Evolutionary conservation across 768 basidiomycete species (phyloP).

Genomic region (Boletus subcaerulescens): DNA sequence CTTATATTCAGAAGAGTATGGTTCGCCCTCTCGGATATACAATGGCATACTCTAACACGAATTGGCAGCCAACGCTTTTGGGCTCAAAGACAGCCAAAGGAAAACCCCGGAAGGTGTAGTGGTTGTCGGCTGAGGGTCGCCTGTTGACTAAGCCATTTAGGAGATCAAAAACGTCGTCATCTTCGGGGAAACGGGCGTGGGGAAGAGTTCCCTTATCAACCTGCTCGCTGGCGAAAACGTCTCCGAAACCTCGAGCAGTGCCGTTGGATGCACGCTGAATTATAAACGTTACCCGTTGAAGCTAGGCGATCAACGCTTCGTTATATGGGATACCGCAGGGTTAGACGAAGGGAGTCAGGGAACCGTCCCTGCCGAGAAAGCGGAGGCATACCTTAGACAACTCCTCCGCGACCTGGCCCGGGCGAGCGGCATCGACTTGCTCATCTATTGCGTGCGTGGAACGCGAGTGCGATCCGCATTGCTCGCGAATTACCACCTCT

Average conservation of each 20-base stretch:
- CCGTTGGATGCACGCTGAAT: slow-evolving; percentile 19
- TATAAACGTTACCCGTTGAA: slow-evolving; percentile 7
- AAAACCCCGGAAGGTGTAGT: slow-evolving; percentile 10
- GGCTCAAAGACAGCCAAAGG: not conserved
- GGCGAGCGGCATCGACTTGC: slow-evolving; percentile 16
- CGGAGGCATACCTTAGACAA: slow-evolving; percentile 26
- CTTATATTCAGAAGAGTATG: slow-evolving; percentile 4
- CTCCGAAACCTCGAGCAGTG: slow-evolving; percentile 19
- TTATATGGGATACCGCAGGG: slow-evolving; percentile 26
- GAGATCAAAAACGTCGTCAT: slow-evolving; percentile 18
- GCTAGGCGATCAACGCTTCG: slow-evolving; percentile 9
- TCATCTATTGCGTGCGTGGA: slow-evolving; percentile 31
- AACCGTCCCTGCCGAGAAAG: slow-evolving; percentile 22
- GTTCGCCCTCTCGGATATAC: not conserved
- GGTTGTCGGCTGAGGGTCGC: not conserved
- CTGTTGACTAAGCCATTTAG: not conserved
- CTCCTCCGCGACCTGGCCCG: slow-evolving; percentile 21
- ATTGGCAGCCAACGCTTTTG: not conserved
- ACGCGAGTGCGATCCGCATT: slow-evolving; percentile 17
- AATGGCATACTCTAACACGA: not conserved
- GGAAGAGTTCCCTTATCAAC: slow-evolving; percentile 26
- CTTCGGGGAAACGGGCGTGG: slow-evolving; percentile 23
- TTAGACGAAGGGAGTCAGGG: slow-evolving; percentile 23
- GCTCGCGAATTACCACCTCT: slow-evolving; percentile 37
- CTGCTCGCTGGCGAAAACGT: slow-evolving; percentile 11